Evolutionary conservation across 164 flowering plant species (phyloP).

Genomic region (Malania oleifera): DNA sequence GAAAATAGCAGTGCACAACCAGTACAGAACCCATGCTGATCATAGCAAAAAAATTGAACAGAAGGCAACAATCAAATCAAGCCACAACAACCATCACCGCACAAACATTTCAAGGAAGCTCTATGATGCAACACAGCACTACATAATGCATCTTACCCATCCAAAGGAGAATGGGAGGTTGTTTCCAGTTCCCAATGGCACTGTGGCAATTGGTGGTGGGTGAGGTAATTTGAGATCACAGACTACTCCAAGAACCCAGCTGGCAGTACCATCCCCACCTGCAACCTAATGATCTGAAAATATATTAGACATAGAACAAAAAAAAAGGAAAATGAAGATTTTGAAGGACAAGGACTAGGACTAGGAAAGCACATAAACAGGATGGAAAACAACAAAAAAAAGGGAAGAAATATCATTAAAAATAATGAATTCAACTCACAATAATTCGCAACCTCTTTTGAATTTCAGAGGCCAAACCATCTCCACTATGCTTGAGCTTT

Average conservation of each 20-base stretch:
- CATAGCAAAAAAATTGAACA: background rate
- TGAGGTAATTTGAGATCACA: slow-evolving; percentile 74
- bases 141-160: slow-evolving; percentile 51
- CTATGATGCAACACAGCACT: background rate
- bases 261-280: slow-evolving; percentile 96
- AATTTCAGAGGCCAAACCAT: slow-evolving; percentile 41
- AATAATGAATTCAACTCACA: slow-evolving; percentile 41
- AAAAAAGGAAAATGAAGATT: background rate
- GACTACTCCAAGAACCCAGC: slow-evolving; percentile 94
- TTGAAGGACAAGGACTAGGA: background rate
- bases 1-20: background rate
- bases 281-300: slow-evolving; percentile 57
- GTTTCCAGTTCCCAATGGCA: slow-evolving; percentile 94
- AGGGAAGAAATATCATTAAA: slow-evolving; percentile 1
- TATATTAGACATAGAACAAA: background rate
- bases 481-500: slow-evolving; percentile 39
- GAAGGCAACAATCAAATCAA: background rate
- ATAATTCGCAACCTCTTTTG: slow-evolving; percentile 54
- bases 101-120: background rate
- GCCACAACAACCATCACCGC: background rate
- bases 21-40: background rate
- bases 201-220: slow-evolving; percentile 86
- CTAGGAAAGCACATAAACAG: background rate
- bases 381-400: background rate
- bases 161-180: slow-evolving; percentile 88